Conservation (phyloP, 345 rosid genomes). For the Pistacia vera region DNA sequence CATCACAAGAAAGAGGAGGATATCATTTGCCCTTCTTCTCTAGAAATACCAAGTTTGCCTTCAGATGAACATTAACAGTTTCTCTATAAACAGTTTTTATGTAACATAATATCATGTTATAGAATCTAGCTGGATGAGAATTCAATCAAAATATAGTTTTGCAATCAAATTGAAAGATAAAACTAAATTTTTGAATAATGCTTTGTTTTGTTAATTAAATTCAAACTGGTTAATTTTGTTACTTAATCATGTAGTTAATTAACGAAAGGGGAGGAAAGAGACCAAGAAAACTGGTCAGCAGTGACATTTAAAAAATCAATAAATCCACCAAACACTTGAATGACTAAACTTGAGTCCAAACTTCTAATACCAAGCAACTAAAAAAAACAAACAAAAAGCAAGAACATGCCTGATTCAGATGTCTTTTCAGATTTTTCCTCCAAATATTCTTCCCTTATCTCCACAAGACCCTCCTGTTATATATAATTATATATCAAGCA, state of each 20-base stretch:
- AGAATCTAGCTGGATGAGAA: background rate
- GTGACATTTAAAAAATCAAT: background rate
- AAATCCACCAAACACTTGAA: constrained; percentile 4
- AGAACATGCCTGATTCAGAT: constrained; percentile 44
- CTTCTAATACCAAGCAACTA: background rate
- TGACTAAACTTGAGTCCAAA: background rate
- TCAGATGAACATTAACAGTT: background rate
- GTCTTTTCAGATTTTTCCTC: constrained; percentile 43
- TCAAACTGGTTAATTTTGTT: background rate
- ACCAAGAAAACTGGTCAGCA: background rate
- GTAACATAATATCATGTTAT: background rate
- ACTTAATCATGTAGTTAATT: background rate
- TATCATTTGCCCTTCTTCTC: background rate
- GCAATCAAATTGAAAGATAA: background rate
- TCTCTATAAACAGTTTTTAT: background rate
- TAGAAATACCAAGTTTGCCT: background rate
- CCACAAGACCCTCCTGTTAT: constrained; percentile 82
- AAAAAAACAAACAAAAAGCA: background rate
- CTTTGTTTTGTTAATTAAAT: too few relatives aligned
- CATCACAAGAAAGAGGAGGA: background rate
- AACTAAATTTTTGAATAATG: background rate
- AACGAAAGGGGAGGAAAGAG: background rate
- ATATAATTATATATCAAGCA: background rate
- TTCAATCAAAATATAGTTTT: background rate
- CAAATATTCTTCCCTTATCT: constrained; percentile 82